A percentile compares a stretch with the other conserved stretches of the same genome.
These are phyloP conservation scores for Piper betle DNA, from an alignment of 164 flowering plant genomes.

Conservation along the genomic window DNA sequence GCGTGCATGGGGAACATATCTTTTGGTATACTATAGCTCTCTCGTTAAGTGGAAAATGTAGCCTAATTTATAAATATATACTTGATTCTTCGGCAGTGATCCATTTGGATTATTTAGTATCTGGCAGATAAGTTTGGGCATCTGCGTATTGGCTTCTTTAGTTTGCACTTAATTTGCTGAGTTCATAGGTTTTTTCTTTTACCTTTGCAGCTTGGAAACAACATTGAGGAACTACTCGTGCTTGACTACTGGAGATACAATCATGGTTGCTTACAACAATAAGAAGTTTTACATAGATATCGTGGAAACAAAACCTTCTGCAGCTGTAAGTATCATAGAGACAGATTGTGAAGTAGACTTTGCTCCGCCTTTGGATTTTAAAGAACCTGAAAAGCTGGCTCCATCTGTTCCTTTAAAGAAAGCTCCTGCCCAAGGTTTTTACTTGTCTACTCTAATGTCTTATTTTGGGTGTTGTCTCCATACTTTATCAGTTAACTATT, in stretches of 20 bases:
- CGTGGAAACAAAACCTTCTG: slow-evolving; percentile 75
- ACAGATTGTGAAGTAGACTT: slow-evolving; percentile 98
- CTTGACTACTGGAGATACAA: slow-evolving; percentile 85
- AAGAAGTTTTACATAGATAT: slow-evolving; percentile 89
- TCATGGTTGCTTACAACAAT: slow-evolving; percentile 88
- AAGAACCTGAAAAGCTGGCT: slow-evolving; percentile 65
- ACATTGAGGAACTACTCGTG: slow-evolving; percentile 90
- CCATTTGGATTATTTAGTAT: no score
- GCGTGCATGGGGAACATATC: no score
- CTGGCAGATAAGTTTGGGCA: no score
- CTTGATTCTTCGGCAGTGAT: no score
- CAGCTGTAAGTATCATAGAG: slow-evolving; percentile 80
- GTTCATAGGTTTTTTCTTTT: background rate
- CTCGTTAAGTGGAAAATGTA: no score
- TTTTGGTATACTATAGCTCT: no score
- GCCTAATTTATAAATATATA: no score
- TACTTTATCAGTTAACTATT: background rate
- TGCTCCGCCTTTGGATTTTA: slow-evolving; percentile 94
- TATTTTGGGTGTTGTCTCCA: slow-evolving; percentile 1
- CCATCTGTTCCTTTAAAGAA: slow-evolving; percentile 32
- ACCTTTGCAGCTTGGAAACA: slow-evolving; percentile 77
- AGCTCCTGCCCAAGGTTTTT: slow-evolving; percentile 45
- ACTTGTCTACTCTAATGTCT: background rate
- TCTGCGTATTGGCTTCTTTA: background rate
- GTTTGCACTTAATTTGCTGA: background rate